Evolutionary conservation across 2,329 filamentous ascomycete genomes (phyloP), one percentile per base, ranked within the genome.

Genomic region (Coniochaeta prunicola): DNA sequence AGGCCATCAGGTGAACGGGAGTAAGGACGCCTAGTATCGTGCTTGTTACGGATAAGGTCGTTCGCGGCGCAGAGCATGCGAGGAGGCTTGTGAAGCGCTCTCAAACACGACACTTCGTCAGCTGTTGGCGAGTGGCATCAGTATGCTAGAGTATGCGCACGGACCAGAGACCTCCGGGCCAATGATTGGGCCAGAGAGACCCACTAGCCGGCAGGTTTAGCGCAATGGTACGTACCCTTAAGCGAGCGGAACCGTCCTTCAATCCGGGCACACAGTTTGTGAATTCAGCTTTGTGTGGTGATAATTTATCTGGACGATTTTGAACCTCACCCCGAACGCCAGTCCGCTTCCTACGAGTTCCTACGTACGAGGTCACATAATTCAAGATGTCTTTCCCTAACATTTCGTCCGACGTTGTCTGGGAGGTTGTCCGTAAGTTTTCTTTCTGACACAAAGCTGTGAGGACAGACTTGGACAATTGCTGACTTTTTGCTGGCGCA

Each of bases 401-500:
- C 82, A 83, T 96, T 74, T 96, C 92, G 76, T 79, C 87, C 74
- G 92, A 97, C 80, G 84, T 97, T 71, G 81, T 96, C 83, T 97
- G 93, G 93, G 89, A 93, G 85, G 81, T 96, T 77, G 87, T 88
- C 84, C 91, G 92, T 97, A 87, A 78, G 92, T 92, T 65, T 62
- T 61, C 42, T 36, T 21, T 36, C 21, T 6, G 21, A n/a, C 13
- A 12, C 12, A 4, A 34, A 24, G 6, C 4, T 12, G 30, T 21
- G 53, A 55, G 24, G 24, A 8, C 3, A n/a, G 15, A n/a, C 36
- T 36, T n/a, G 36, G 36, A n/a, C 36, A 53, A 57, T 60, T 58
- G 56, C 59, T 67, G 60, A 34, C 28, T 53, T 57, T 64, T 21
- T 60, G 19, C 38, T 56, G 31, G 58, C 50, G 60, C 63, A 61